Evolutionary conservation across 1,284 basidiomycete species (phyloP), one percentile per base, ranked within the genome.

Genomic region (Puccinia triticina): DNA sequence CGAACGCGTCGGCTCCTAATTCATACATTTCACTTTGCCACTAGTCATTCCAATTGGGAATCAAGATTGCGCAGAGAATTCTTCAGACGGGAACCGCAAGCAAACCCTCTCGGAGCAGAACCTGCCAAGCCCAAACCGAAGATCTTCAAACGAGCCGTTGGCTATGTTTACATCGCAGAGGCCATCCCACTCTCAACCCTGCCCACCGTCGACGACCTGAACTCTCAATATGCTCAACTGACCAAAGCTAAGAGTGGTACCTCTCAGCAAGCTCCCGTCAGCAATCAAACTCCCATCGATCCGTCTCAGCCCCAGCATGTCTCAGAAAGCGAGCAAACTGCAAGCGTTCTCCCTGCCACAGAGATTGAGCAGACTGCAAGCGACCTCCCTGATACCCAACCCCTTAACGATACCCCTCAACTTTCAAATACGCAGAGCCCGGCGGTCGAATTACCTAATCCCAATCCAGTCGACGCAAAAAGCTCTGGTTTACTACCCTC

Each of bases 101-200:
- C 26, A 48, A 74, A 73, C 34, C 79, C 79, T 21, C 71, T 82
- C 23, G 79, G 79, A n/a, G 46, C 53, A n/a, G 71, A 82, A 67
- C 79, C 71, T 29, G 32, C 46, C 14, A 73, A 75, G 67, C 37
- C 32, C 8, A 82, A 82, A 61, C 37, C 71, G 18, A 73, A 64
- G 29, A 32, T 57, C 18, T 16, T 23, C 18, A 82, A 82, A 75
- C 48, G 57, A 50, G 71, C 55, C 40, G 79, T 82, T 50, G 79
- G 79, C 37, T 82, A 82, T 40, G 72, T 82, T 74, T 82, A 74
- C 37, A 82, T 82, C 55, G 29, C 79, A 10, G 79, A 82, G 46
- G 21, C 67, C 43, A 66, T 74, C 40, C 73, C 71, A 21, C 72
- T 57, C 67, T 72, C 77, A 64, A 66, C 46, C 64, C 37, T 55